Conservation (phyloP, 2,329 filamentous ascomycete genomes). For the Alternaria consortialis region DNA sequence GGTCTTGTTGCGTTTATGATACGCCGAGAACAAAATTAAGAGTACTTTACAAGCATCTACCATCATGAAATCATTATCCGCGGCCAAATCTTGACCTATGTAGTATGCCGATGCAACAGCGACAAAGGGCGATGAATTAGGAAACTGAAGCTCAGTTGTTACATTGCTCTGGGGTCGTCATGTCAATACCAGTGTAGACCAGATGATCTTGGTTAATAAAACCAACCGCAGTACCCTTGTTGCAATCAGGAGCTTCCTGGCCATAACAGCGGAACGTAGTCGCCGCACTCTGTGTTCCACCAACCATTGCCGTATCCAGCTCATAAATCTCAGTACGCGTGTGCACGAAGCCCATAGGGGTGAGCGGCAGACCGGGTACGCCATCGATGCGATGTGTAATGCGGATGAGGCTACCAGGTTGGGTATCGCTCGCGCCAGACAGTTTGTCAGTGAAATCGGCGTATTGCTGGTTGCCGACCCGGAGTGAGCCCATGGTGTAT, state of each 20-base stretch:
- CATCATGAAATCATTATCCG: neutral
- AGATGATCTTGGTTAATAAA: constrained; percentile 25
- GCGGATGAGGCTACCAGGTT: constrained; percentile 64
- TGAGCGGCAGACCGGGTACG: constrained; percentile 71
- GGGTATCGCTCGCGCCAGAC: constrained; percentile 53
- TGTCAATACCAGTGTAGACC: constrained; percentile 21
- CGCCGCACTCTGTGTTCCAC: constrained; percentile 13
- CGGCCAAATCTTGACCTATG: too few relatives aligned
- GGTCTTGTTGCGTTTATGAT: neutral
- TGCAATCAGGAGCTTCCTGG: constrained; percentile 27
- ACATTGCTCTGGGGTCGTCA: constrained; percentile 14
- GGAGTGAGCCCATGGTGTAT: constrained; percentile 63
- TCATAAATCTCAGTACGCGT: constrained; percentile 71
- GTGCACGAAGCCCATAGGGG: constrained; percentile 67
- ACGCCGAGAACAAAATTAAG: neutral
- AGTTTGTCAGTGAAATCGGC: constrained; percentile 58
- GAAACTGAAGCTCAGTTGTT: neutral
- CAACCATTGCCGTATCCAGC: neutral
- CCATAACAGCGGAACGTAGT: constrained; percentile 27
- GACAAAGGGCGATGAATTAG: too few relatives aligned
- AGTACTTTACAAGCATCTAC: neutral
- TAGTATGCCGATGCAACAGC: too few relatives aligned
- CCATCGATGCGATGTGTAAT: constrained; percentile 73
- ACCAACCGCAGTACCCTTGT: constrained; percentile 6
- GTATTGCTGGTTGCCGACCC: constrained; percentile 67